Conservation (phyloP, 2,329 filamentous ascomycete species). For the Cladorrhinum sp. region DNA sequence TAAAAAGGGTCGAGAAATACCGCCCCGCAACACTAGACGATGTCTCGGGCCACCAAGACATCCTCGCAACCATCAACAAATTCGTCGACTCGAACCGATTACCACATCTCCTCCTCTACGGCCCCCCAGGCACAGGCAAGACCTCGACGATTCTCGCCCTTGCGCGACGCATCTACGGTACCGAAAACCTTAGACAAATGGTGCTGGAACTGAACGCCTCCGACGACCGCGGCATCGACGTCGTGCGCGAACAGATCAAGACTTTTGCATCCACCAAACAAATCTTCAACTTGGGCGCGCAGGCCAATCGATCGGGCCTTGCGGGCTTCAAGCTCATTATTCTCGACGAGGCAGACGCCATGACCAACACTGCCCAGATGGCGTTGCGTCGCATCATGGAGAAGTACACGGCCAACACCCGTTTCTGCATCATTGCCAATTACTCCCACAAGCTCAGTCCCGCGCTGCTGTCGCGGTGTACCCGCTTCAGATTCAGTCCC, state of each 20-base stretch:
- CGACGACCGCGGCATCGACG: slow-evolving; percentile 95
- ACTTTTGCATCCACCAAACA: slow-evolving; percentile 98
- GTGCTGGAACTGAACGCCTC: slow-evolving; percentile 96
- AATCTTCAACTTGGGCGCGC: slow-evolving; percentile 68
- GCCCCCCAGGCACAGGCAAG: slow-evolving; percentile 94
- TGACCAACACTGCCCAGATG: slow-evolving; percentile 99
- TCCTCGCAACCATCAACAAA: slow-evolving; percentile 95
- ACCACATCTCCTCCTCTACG: slow-evolving; percentile 94
- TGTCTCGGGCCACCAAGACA: slow-evolving; percentile 95
- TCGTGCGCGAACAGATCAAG: slow-evolving; percentile 98
- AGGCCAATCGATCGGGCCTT: slow-evolving; percentile 41
- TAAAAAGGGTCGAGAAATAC: slow-evolving; percentile 90
- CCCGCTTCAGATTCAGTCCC: slow-evolving; percentile 90
- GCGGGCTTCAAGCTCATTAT: slow-evolving; percentile 94
- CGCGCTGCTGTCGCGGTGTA: slow-evolving; percentile 87
- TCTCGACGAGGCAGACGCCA: slow-evolving; percentile 97
- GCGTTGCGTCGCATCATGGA: slow-evolving; percentile 96
- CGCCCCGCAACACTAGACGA: slow-evolving; percentile 83
- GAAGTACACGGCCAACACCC: slow-evolving; percentile 95
- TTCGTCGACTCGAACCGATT: slow-evolving; percentile 93
- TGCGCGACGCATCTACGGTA: slow-evolving; percentile 87
- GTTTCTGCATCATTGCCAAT: slow-evolving; percentile 98
- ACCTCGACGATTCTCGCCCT: slow-evolving; percentile 95
- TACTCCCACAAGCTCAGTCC: slow-evolving; percentile 98
- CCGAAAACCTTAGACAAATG: slow-evolving; percentile 94